phyloP scores from a whole-genome alignment of 2,329 filamentous ascomycete species.

The Scleromitrula shiraiana region DNA sequence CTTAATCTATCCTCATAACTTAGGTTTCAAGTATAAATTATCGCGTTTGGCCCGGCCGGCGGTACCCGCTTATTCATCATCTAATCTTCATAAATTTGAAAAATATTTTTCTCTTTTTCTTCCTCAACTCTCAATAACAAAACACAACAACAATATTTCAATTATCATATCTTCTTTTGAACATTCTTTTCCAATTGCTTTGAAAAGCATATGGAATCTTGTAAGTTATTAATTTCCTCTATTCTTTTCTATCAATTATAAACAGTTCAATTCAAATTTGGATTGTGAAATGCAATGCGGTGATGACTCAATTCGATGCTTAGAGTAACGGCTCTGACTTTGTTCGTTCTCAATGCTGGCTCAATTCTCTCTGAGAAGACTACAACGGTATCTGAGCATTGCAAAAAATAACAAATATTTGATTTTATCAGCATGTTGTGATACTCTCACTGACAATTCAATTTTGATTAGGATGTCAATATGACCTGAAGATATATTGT shows the following conservation, averaged over 20 bases:
- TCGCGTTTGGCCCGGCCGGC: too few relatives aligned
- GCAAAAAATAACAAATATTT: slow-evolving; percentile 21
- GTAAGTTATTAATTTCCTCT: too few relatives aligned
- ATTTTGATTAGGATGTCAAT: slow-evolving; percentile 12
- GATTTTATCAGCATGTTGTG: not conserved
- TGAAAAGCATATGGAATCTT: too few relatives aligned
- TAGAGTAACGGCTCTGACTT: slow-evolving; percentile 40
- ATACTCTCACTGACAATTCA: slow-evolving; percentile 11
- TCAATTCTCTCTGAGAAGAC: slow-evolving; percentile 60
- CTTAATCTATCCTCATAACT: too few relatives aligned
- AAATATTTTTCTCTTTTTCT: not conserved
- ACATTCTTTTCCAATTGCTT: not conserved
- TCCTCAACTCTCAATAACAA: not conserved
- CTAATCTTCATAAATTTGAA: not conserved
- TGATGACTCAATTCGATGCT: slow-evolving; percentile 58
- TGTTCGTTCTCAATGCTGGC: slow-evolving; percentile 54
- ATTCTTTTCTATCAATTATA: too few relatives aligned
- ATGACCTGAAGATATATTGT: slow-evolving; percentile 22
- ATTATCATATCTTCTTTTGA: not conserved
- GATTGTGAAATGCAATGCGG: slow-evolving; percentile 33
- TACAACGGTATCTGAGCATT: slow-evolving; percentile 95
- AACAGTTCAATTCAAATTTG: too few relatives aligned
- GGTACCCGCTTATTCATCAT: not conserved
- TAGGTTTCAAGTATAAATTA: too few relatives aligned
- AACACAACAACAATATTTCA: too few relatives aligned